phyloP scores from a whole-genome alignment of 805 yeast species.

The Lachancea sp. region DNA sequence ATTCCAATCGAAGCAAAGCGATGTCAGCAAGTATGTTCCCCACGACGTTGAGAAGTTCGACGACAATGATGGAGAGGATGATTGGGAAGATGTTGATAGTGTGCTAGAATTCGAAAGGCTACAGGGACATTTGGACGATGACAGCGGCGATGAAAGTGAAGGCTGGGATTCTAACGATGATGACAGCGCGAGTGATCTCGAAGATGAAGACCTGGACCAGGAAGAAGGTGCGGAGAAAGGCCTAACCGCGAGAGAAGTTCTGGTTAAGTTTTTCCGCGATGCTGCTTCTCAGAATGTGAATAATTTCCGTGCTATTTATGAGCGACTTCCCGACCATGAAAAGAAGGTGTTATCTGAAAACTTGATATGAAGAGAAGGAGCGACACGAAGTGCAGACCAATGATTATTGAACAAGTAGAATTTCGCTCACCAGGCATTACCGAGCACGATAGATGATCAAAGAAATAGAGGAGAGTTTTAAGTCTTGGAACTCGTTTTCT shows the following conservation, averaged over 20 bases:
- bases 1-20: slow-evolving; percentile 52
- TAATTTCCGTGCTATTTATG: slow-evolving; percentile 48
- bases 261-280: slow-evolving; percentile 50
- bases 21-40: slow-evolving; percentile 19
- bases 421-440: too few species aligned
- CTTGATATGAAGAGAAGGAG: slow-evolving; percentile 29
- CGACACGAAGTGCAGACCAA: too few species aligned
- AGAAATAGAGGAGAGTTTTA: too few species aligned
- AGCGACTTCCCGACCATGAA: slow-evolving; percentile 45
- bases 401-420: too few species aligned
- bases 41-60: slow-evolving; percentile 25
- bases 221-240: neutral
- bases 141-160: slow-evolving; percentile 20
- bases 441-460: too few species aligned
- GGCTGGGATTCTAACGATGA: slow-evolving; percentile 9
- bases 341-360: slow-evolving; percentile 46
- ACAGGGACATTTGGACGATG: slow-evolving; percentile 47
- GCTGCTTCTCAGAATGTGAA: slow-evolving; percentile 45
- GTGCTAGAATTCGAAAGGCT: slow-evolving; percentile 61
- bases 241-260: slow-evolving; percentile 30
- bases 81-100: slow-evolving; percentile 75
- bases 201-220: slow-evolving; percentile 11
- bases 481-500: too few species aligned
- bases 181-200: slow-evolving; percentile 1
- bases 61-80: slow-evolving; percentile 33